Percentiles rank a stretch among this genome's conserved stretches.
Conservation (phyloP, 2,329 filamentous ascomycete species). For the Nemania sp. region DNA sequence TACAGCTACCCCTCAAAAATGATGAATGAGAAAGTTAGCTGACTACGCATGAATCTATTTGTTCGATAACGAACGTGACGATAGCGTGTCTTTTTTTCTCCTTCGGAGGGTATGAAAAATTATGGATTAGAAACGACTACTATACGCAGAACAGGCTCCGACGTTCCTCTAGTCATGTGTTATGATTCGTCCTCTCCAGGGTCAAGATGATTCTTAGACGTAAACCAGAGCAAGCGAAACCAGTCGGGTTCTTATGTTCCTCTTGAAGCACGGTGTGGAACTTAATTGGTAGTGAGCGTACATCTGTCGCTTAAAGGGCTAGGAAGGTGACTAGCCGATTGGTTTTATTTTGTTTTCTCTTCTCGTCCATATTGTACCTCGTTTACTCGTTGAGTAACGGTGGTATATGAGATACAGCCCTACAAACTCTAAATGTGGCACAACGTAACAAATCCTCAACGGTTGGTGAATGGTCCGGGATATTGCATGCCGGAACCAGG, state of each 20-base stretch:
- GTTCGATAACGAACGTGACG: slow-evolving; percentile 35
- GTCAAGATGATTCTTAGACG: background rate
- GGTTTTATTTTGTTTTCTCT: background rate
- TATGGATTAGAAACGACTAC: background rate
- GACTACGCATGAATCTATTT: slow-evolving; percentile 45
- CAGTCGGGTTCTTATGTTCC: background rate
- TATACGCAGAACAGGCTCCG: slow-evolving; percentile 8
- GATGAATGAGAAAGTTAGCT: slow-evolving; percentile 55
- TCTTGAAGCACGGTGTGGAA: no score
- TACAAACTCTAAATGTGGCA: background rate
- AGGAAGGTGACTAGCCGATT: background rate
- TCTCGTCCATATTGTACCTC: background rate
- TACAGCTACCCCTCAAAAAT: slow-evolving; percentile 52
- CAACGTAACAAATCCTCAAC: background rate
- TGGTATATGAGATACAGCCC: background rate
- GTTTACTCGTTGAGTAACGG: background rate
- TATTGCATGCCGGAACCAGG: background rate
- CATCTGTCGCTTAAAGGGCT: background rate
- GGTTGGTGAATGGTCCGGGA: background rate
- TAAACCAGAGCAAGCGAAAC: background rate
- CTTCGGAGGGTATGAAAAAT: background rate
- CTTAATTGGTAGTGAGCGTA: background rate
- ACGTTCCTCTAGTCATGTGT: background rate
- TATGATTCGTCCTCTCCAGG: background rate
- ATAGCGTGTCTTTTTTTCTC: slow-evolving; percentile 13